Base-by-base conservation (phyloP, 805 yeast species). In the Hanseniaspora valbyensis region DNA sequence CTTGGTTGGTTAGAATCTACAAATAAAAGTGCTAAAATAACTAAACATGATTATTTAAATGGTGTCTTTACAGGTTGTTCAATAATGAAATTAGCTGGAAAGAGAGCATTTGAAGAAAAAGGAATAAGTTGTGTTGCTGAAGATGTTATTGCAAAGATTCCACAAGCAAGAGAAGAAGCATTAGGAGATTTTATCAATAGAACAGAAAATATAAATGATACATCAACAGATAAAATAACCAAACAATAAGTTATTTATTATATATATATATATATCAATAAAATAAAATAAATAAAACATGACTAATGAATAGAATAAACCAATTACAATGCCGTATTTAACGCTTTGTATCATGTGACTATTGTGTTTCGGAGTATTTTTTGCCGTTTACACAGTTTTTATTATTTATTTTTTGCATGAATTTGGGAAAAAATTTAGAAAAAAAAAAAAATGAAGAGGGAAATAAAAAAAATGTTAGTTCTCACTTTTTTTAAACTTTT, bases 41-140 rank as follows among this genome's bases (percentile, higher is more conserved):
- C 37, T 1, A 29, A 25, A 19, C 25, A 29, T 8, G 40, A 32
- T n/a, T 48, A 40, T 14, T 18, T 48, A 33, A 25, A 48, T 22
- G 41, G 33, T 21, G 51, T 33, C 5, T 40, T 48, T 28, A 25
- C 44, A 2, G 44, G 39, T n/a, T 48, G 51, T 10, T 24, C 40
- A 14, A 33, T 48, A 8, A 48, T 48, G 51, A 39, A 41, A 40
- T n/a, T 21, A 5, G 51, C 51, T n/a, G 26, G 40, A 4, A 48
- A 40, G 13, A 6, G 32, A 19, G 51, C 51, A 1, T 48, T 12
- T 19, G 21, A 40, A 5, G 13, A 25, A 14, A 19, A 48, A 2
- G 51, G 51, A 6, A 40, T 48, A 12, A 33, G 44, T 26, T 36
- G 42, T 28, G 51, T 48, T 3, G 51, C 44, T 13, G 51, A 48